These are phyloP conservation scores for Phylloporus sp. DNA, from an alignment of 768 basidiomycete species.

Conservation along the genomic window DNA sequence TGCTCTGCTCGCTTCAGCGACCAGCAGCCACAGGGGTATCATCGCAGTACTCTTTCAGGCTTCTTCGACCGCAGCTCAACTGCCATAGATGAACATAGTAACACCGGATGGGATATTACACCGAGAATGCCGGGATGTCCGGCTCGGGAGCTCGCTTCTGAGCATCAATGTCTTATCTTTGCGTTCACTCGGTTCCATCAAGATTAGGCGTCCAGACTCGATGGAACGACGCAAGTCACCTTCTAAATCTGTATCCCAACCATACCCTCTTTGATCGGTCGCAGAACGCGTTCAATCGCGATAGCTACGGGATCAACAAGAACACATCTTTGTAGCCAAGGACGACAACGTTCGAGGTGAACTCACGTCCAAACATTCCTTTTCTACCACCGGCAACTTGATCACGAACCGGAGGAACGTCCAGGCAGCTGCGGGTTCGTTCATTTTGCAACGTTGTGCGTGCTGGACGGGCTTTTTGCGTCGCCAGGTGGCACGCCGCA, in stretches of 20 bases:
- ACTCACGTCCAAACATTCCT: neutral
- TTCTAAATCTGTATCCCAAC: conserved; percentile 6
- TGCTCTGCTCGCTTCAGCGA: conserved; percentile 1
- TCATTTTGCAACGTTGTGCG: too few relatives aligned
- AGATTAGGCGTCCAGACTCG: neutral
- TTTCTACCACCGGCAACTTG: neutral
- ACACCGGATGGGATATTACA: neutral
- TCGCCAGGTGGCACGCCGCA: conserved; percentile 8
- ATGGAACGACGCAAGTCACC: conserved; percentile 1
- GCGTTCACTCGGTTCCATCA: neutral
- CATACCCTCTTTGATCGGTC: neutral
- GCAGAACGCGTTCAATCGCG: conserved; percentile 8
- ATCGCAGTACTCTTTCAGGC: neutral
- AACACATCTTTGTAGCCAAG: neutral
- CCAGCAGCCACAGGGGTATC: conserved; percentile 1
- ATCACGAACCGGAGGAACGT: neutral
- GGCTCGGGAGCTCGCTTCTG: conserved; percentile 6
- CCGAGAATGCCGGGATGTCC: neutral
- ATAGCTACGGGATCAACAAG: conserved; percentile 12
- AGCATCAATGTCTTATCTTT: conserved; percentile 7
- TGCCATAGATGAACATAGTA: neutral
- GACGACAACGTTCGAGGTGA: neutral
- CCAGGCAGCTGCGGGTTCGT: neutral
- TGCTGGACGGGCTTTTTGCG: too few relatives aligned
- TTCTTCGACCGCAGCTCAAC: conserved; percentile 3